A percentile compares a stretch with the other conserved stretches of the same genome.
Conservation (phyloP, 2,329 filamentous ascomycete genomes). For the Pyricularia sp. region DNA sequence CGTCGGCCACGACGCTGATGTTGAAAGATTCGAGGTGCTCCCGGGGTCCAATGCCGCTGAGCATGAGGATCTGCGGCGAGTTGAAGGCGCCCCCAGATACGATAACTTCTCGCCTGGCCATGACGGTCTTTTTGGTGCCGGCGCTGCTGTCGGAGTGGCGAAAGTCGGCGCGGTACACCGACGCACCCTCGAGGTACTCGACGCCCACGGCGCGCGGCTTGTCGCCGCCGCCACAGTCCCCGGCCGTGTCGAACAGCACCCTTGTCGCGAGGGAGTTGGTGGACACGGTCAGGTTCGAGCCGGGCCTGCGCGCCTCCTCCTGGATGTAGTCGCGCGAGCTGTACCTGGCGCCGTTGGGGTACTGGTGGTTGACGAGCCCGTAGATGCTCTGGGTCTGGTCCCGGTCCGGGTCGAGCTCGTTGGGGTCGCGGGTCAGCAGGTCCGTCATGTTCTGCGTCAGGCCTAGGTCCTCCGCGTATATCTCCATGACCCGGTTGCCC, state of each 20-base stretch:
- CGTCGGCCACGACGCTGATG: slow-evolving; percentile 34
- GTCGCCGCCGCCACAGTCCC: slow-evolving; percentile 1
- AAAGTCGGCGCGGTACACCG: slow-evolving; percentile 22
- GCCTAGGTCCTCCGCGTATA: slow-evolving; percentile 14
- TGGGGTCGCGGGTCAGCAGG: slow-evolving; percentile 34
- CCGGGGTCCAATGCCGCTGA: slow-evolving; percentile 15
- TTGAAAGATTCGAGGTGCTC: slow-evolving; percentile 28
- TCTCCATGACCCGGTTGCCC: slow-evolving; percentile 10
- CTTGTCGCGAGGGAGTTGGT: slow-evolving; percentile 21
- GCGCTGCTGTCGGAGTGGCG: slow-evolving; percentile 10
- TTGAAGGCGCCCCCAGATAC: slow-evolving; percentile 40
- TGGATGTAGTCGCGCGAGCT: slow-evolving; percentile 19
- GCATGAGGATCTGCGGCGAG: slow-evolving; percentile 40
- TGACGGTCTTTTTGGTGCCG: slow-evolving; percentile 14
- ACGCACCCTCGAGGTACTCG: slow-evolving; percentile 22
- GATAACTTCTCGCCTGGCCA: slow-evolving; percentile 34
- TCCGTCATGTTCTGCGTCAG: slow-evolving; percentile 5
- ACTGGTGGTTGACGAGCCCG: slow-evolving; percentile 17
- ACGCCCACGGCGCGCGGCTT: slow-evolving; percentile 22
- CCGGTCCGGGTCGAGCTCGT: slow-evolving; percentile 28
- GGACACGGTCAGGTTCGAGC: slow-evolving; percentile 14
- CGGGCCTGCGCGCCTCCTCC: slow-evolving; percentile 13
- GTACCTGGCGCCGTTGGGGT: slow-evolving; percentile 17
- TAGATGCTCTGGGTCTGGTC: slow-evolving; percentile 19
- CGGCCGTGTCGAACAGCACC: slow-evolving; percentile 16